Percentiles rank a stretch among this genome's conserved stretches.
Conservation (phyloP, 1,284 basidiomycete species). For the Amylostereum areolatum region DNA sequence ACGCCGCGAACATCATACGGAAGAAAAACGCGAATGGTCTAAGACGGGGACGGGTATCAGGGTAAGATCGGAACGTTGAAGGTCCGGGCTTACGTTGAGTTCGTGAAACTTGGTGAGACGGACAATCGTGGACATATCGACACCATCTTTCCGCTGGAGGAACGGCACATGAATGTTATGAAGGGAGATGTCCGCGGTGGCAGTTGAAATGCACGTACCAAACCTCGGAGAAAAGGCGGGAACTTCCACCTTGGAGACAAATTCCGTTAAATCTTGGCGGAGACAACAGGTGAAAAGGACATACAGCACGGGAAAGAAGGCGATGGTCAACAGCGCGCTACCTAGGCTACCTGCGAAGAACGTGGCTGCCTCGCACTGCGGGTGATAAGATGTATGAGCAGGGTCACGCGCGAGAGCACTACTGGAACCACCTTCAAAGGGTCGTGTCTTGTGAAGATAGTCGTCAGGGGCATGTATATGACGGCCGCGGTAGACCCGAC, state of each 20-base stretch:
- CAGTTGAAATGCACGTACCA: conserved; percentile 37
- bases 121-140: conserved; percentile 59
- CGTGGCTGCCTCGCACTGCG: conserved; percentile 61
- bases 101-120: conserved; percentile 74
- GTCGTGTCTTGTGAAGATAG: conserved; percentile 53
- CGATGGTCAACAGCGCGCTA: conserved; percentile 57
- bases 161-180: conserved; percentile 2
- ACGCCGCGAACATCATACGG: conserved; percentile 60
- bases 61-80: not conserved
- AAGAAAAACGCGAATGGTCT: conserved; percentile 69
- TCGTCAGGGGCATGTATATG: conserved; percentile 61
- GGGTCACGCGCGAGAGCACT: not conserved
- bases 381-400: not conserved
- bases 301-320: conserved; percentile 64
- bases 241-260: conserved; percentile 44
- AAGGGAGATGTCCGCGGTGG: not conserved
- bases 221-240: conserved; percentile 51
- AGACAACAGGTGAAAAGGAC: conserved; percentile 14
- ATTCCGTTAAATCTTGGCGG: not conserved
- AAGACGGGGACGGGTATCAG: conserved; percentile 2
- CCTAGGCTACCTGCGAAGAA: conserved; percentile 66
- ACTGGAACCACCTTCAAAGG: conserved; percentile 44
- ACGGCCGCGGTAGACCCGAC: conserved; percentile 56
- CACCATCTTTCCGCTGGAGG: conserved; percentile 43
- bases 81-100: conserved; percentile 51